Evolutionary conservation across 352 stramenopile species (phyloP), one percentile per base, ranked within the genome.

Genomic region (Phytophthora pinifolia): DNA sequence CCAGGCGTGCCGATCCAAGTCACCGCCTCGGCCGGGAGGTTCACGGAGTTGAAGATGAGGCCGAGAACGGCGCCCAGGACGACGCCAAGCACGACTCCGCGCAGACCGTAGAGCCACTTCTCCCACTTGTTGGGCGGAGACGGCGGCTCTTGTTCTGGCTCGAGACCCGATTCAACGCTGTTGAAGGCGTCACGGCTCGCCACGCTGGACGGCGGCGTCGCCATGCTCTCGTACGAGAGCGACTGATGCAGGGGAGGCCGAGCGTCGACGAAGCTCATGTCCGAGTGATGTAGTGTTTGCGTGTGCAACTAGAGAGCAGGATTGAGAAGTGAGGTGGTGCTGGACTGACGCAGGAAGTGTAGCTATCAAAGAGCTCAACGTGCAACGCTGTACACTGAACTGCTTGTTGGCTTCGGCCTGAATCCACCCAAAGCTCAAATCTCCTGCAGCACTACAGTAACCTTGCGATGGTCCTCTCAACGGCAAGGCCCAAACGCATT

Each of bases 1-100:
- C 74, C 74, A 8, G 62, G 61, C 12, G 64, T 60, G 36, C 51
- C 64, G 41, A 82, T 61, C 74, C 74, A 82, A 2, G 59, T 67
- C 36, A 54, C 54, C 17, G 64, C 54, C 1, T 64, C 22, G 10
- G 9, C 43, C 7, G 53, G 63, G 30, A 68, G 38, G 33, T 56
- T 29, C 9, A 64, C 48, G 15, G 52, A 53, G 44, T 70, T 70
- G 44, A 75, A 46, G 9, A 64, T 54, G 36, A 62, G 54, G 2
- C 54, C 54, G 14, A 62, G 9, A 0, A 46, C 41, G 34, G 59
- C 44, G 8, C 55, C 55, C 27, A 54, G 32, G 12, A 64, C n/a
- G 27, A 64, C 55, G n/a, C 65, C 67, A 14, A 59, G 25, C 43
- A 78, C 42, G 50, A 78, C 62, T 14, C 69, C 65, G 2, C 58